These are phyloP conservation scores for Perilla frutescens DNA, from an alignment of 257 asterid genomes.

Conservation along the genomic window DNA sequence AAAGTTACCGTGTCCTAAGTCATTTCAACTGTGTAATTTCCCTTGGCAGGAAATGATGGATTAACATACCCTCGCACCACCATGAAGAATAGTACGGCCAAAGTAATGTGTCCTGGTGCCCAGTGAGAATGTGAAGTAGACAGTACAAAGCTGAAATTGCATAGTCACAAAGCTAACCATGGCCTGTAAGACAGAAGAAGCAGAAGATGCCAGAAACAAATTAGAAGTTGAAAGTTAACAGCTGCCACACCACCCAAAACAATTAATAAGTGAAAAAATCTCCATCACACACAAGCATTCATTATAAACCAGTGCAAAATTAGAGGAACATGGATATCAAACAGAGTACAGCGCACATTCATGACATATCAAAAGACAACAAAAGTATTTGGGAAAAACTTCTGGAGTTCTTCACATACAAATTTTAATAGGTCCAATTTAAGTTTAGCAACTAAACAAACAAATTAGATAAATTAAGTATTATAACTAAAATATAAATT, in stretches of 20 bases:
- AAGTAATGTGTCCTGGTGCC: slow-evolving; percentile 98
- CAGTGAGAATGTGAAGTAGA: slow-evolving; percentile 92
- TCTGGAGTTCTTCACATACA: too few relatives aligned
- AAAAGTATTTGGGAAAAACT: too few relatives aligned
- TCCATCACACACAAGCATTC: neutral
- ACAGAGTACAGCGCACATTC: neutral
- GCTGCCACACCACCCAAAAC: slow-evolving; percentile 3
- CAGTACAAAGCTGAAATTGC: slow-evolving; percentile 97
- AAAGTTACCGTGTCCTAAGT: slow-evolving; percentile 26
- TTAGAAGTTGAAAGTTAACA: slow-evolving; percentile 14
- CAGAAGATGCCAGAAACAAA: slow-evolving; percentile 20
- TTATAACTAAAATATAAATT: neutral
- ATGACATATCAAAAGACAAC: too few relatives aligned
- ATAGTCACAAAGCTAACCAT: slow-evolving; percentile 90
- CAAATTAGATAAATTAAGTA: neutral
- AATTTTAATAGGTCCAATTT: too few relatives aligned
- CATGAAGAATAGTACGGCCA: slow-evolving; percentile 98
- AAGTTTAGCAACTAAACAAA: neutral
- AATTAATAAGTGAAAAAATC: neutral
- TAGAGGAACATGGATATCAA: slow-evolving; percentile 5
- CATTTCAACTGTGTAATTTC: slow-evolving; percentile 15
- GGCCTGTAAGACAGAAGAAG: slow-evolving; percentile 57
- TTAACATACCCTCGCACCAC: slow-evolving; percentile 86
- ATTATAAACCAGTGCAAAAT: neutral
- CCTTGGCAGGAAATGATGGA: slow-evolving; percentile 34